Conservation (phyloP, 352 stramenopile genomes). For the Phytopythium mirpurense region DNA sequence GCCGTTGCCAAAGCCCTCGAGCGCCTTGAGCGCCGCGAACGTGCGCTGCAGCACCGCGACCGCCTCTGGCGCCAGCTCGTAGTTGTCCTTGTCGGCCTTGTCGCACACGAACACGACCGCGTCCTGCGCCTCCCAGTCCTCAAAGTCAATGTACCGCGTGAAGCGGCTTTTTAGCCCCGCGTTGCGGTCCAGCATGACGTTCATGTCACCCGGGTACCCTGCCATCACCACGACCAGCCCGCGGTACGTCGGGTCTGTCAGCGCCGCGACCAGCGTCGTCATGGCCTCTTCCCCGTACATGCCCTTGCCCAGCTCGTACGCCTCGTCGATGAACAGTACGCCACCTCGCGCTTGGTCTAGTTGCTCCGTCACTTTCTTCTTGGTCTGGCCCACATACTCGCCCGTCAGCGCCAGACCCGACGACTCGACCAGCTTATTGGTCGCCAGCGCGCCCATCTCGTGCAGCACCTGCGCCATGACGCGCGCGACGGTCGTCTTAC, state of each 20-base stretch:
- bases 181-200: conserved; percentile 88
- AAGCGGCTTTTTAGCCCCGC: conserved; percentile 90
- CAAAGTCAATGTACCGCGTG: conserved; percentile 85
- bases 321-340: conserved; percentile 93
- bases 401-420: conserved; percentile 86
- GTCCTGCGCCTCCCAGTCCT: conserved; percentile 81
- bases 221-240: conserved; percentile 90
- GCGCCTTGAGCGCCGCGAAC: conserved; percentile 33
- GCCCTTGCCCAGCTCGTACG: conserved; percentile 87
- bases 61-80: conserved; percentile 24
- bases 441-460: conserved; percentile 87
- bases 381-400: conserved; percentile 86
- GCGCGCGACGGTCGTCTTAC: conserved; percentile 89
- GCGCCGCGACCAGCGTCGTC: conserved; percentile 85
- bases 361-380: conserved; percentile 85
- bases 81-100: conserved; percentile 36
- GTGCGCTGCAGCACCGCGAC: conserved; percentile 19
- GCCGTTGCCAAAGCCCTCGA: conserved; percentile 70
- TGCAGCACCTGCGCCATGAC: conserved; percentile 93
- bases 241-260: conserved; percentile 80
- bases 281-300: conserved; percentile 83
- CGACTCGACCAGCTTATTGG: conserved; percentile 89
- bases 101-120: conserved; percentile 60
- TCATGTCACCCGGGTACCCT: conserved; percentile 86
- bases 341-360: conserved; percentile 86